Base-by-base conservation (phyloP, 2,329 filamentous ascomycete genomes). In the Penicillium sp. region DNA sequence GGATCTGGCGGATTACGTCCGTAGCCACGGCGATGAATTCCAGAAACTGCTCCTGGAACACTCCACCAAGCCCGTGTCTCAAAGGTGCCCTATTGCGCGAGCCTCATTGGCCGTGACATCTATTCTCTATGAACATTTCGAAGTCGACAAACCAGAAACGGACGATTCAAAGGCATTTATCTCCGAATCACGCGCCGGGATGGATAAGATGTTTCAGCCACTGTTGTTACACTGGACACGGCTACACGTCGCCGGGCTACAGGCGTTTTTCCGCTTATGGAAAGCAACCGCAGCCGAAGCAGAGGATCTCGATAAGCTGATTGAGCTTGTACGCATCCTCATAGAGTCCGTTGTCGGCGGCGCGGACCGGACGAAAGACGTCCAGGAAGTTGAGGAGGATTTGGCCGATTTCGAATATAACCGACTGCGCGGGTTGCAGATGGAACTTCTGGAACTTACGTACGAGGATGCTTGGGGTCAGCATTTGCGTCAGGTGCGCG, bases 381-480 rank as follows among this genome's bases (percentile, higher is more conserved):
- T 97, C 18, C 79, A 87, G 44, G 91, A 96, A 63, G 85, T 96
- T 0, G 93, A 97, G 73, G 92, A 96, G 62, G 92, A 97, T 57
- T 81, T 99, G 55, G 82, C 85, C 6, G 89, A 92, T 63, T 93
- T 91, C 69, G 92, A 96, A 62, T 89, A 92, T 64, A 79, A 82
- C 43, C 84, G 86, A 38, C 79, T 97, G 51, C 85, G 94, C 48
- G 87, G 92, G 67, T 79, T 96, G 51, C 94, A 99, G 74, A 97
- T 97, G 92, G 90, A 95, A 63, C 81, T 97, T 10, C 79, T 97
- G 4, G 91, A 96, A 70, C 79, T 94, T 60, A 90, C 91, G 0
- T 97, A 97, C 68, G 93, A 97, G 71, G 91, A 95, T 70, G 90
- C 90, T 46, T 99, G 94, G 94, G 92, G 92, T 11, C 85, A 90